These are phyloP conservation scores for Myxozyma vanderwaltii DNA, from an alignment of 805 yeast genomes.

Conservation along the genomic window DNA sequence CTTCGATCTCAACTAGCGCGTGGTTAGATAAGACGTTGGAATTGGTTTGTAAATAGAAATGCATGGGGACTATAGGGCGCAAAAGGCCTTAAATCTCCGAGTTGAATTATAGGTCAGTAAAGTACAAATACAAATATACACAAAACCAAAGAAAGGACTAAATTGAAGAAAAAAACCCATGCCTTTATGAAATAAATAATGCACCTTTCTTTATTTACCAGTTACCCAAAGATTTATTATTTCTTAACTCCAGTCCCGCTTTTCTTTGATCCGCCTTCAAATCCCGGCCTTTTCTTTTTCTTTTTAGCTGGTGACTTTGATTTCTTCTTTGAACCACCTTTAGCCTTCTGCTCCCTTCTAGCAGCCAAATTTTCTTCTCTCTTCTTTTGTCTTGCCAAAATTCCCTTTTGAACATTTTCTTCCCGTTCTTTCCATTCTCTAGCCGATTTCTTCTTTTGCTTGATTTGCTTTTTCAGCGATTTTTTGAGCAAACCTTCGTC, in stretches of 20 bases:
- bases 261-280: conserved; percentile 64
- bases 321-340: conserved; percentile 70
- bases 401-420: conserved; percentile 72
- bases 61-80: background rate
- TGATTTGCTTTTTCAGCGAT: conserved; percentile 80
- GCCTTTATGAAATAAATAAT: background rate
- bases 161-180: background rate
- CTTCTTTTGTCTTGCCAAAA: conserved; percentile 75
- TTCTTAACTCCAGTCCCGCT: conserved; percentile 1
- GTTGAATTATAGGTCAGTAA: conserved; percentile 3
- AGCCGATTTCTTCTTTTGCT: conserved; percentile 81
- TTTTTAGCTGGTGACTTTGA: conserved; percentile 47
- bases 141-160: background rate
- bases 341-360: conserved; percentile 82
- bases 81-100: background rate
- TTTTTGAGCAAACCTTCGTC: conserved; percentile 86
- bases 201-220: background rate
- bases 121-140: conserved; percentile 3
- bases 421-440: conserved; percentile 91
- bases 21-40: conserved; percentile 19
- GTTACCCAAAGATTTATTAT: too few relatives aligned
- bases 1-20: conserved; percentile 65
- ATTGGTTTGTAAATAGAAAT: background rate
- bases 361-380: conserved; percentile 88
- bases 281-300: conserved; percentile 70